Base-by-base conservation (phyloP, 257 asterid species). In the Parsonsia alboflavescens region DNA sequence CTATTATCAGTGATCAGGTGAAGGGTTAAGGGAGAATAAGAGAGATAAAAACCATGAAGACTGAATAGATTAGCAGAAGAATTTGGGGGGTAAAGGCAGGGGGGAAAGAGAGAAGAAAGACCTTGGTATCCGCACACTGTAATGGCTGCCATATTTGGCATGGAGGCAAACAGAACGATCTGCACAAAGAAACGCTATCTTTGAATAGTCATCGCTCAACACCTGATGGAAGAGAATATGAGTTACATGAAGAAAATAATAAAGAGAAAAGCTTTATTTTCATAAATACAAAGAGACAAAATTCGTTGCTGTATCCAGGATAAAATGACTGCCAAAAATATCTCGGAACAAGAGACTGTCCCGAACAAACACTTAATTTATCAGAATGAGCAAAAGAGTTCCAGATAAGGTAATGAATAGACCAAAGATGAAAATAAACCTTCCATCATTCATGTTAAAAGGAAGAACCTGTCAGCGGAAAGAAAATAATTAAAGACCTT, bases 61-160 rank as follows among this genome's bases (percentile, higher is more conserved):
- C 53, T 30, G 50, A 54, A 73, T 36, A 64, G 39, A 50, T 53
- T 44, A 54, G 39, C 41, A 21, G 42, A 10, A 54, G 28, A 64
- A 39, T 44, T 63, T 63, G 10, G 24, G 39, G 39, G 39, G 9
- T 42, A 42, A 42, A 42, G 26, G 15, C 1, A n/a, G n/a, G 58
- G 61, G 2, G 28, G 10, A 5, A 1, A 22, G 56, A 16, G 59
- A 24, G 62, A 68, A 68, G 64, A 53, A 58, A 66, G 68, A 94
- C 99, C 97, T 90, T 56, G 97, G 97, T 77, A 94, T 90, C 77
- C 97, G 89, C 80, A 94, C 77, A 80, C 89, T 90, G 88, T 94
- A 87, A 85, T 94, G 97, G 81, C 93, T 92, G 73, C 99, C 97
- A 75, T 90, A 92, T 81, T 90, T 94, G 53, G 99, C 99, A 83